Percentiles rank a stretch among this genome's conserved stretches.
Evolutionary conservation across 129 eudicot species (phyloP).

Genomic region (Glebionis coronaria): DNA sequence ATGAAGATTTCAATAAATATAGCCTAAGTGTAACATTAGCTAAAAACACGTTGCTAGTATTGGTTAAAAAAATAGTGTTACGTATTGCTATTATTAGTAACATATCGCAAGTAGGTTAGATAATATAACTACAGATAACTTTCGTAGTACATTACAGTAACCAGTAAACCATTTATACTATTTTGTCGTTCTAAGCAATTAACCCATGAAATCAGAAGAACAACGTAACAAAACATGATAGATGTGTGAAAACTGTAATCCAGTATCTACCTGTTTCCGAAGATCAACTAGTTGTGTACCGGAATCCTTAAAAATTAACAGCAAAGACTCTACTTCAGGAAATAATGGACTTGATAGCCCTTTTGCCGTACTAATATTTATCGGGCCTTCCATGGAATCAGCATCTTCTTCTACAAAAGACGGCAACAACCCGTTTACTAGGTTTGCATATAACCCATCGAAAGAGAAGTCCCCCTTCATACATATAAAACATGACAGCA

Average conservation of each 20-base stretch:
- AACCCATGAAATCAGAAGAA: not conserved
- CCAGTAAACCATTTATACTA: too few species aligned
- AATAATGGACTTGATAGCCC: constrained; percentile 61
- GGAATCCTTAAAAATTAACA: constrained; percentile 73
- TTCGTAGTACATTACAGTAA: too few species aligned
- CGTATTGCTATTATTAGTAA: too few species aligned
- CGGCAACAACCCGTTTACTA: constrained; percentile 75
- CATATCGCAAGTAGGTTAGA: too few species aligned
- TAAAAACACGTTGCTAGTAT: too few species aligned
- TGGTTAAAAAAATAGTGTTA: too few species aligned
- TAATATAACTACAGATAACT: too few species aligned
- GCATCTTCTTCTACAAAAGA: constrained; percentile 65
- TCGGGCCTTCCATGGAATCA: constrained; percentile 50
- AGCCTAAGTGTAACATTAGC: too few species aligned
- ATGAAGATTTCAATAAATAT: too few species aligned
- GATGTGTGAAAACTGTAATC: not conserved
- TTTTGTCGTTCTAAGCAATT: not conserved
- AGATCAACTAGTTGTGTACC: constrained; percentile 68
- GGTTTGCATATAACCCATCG: constrained; percentile 67
- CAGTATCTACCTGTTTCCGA: constrained; percentile 51
- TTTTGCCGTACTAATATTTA: constrained; percentile 34
- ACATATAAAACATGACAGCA: not conserved
- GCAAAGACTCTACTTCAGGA: constrained; percentile 81
- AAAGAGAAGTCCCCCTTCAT: constrained; percentile 85
- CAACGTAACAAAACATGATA: not conserved